phyloP scores from a whole-genome alignment of 2,329 filamentous ascomycete species.

The Xylaria polymorpha region DNA sequence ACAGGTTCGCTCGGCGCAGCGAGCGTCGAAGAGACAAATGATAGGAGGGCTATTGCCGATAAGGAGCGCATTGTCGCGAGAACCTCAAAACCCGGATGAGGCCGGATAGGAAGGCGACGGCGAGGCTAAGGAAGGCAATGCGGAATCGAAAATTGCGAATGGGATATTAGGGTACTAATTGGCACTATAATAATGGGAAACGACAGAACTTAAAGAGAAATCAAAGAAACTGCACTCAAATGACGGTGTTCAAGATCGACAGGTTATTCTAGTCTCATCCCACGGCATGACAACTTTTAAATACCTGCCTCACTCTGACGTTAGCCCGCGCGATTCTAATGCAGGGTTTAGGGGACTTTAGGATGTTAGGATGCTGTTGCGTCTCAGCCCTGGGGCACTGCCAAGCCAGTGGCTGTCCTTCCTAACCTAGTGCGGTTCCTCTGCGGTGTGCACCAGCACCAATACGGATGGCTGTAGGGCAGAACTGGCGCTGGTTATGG shows the following conservation, averaged over 20 bases:
- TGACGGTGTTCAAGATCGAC: constrained; percentile 1
- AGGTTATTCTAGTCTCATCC: background rate
- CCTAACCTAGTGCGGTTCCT: constrained; percentile 5
- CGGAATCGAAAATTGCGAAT: background rate
- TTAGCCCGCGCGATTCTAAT: background rate
- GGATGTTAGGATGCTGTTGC: constrained; percentile 1
- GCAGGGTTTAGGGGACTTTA: constrained; percentile 18
- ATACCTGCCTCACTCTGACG: constrained; percentile 2
- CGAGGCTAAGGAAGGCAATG: background rate
- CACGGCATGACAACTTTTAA: constrained; percentile 20
- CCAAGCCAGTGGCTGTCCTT: constrained; percentile 8
- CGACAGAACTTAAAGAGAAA: background rate
- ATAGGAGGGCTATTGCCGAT: constrained; percentile 40
- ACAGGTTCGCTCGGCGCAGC: constrained; percentile 42
- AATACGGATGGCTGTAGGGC: constrained; percentile 5
- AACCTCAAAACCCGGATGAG: constrained; percentile 2
- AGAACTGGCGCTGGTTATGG: constrained; percentile 3
- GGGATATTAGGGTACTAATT: background rate
- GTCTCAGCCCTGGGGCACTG: background rate
- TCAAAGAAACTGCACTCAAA: background rate
- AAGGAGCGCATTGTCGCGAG: constrained; percentile 42
- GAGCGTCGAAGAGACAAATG: constrained; percentile 43
- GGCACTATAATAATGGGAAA: background rate
- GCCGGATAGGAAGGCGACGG: background rate
- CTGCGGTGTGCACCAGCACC: background rate